phyloP scores from a whole-genome alignment of 2,329 filamentous ascomycete genomes.

The Mycocentrospora acerina region DNA sequence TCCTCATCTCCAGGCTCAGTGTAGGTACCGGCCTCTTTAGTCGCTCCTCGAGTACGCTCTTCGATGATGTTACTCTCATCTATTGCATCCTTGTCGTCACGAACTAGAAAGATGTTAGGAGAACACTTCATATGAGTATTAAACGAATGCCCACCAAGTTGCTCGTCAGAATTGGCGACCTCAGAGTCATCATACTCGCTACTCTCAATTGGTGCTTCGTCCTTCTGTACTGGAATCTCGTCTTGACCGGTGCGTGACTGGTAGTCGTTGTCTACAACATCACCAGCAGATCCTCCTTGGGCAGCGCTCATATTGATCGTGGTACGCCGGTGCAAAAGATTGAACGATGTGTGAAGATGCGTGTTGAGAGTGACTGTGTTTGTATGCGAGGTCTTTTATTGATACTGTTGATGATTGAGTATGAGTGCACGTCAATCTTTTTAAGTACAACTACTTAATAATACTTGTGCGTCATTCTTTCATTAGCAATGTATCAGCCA shows the following conservation, averaged over 20 bases:
- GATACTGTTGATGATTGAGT: neutral
- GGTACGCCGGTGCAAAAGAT: neutral
- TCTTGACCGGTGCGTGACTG: slow-evolving; percentile 49
- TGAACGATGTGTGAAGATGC: neutral
- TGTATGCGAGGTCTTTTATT: neutral
- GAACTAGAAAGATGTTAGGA: slow-evolving; percentile 30
- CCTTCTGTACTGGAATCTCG: slow-evolving; percentile 49
- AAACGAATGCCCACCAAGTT: slow-evolving; percentile 43
- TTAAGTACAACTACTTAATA: slow-evolving; percentile 13
- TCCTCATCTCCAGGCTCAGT: slow-evolving; percentile 56
- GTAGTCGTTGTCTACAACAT: slow-evolving; percentile 49
- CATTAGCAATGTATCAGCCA: neutral
- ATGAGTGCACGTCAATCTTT: neutral
- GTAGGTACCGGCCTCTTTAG: slow-evolving; percentile 49
- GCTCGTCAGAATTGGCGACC: slow-evolving; percentile 50
- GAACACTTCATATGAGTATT: neutral
- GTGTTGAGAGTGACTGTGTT: no score
- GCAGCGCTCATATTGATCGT: slow-evolving; percentile 31
- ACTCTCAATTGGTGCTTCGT: slow-evolving; percentile 47
- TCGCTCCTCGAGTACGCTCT: slow-evolving; percentile 50
- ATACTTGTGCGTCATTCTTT: slow-evolving; percentile 14
- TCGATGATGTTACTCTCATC: slow-evolving; percentile 51
- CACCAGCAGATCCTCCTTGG: slow-evolving; percentile 36
- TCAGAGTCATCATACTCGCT: slow-evolving; percentile 46
- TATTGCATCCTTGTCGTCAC: slow-evolving; percentile 53